phyloP scores from a whole-genome alignment of 1,284 basidiomycete genomes.

The Tylopilus orsonianus region DNA sequence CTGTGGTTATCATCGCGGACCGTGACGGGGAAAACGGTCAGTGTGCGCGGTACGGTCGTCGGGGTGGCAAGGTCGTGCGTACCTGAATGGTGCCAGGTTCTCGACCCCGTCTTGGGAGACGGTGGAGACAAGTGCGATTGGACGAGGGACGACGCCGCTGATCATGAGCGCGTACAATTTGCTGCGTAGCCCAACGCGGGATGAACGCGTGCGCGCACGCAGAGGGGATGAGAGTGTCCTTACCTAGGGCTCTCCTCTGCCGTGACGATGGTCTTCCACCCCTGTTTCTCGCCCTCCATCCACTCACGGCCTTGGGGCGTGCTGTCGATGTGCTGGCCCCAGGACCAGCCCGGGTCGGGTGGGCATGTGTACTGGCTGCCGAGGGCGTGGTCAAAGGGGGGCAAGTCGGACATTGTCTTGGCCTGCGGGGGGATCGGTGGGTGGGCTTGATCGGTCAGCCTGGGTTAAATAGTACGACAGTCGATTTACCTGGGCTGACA shows the following conservation, averaged over 20 bases:
- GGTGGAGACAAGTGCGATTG: slow-evolving; percentile 67
- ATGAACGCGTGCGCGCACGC: not conserved
- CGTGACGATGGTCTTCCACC: slow-evolving; percentile 56
- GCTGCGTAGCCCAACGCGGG: slow-evolving; percentile 20
- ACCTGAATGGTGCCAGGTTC: slow-evolving; percentile 60
- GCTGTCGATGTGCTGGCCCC: slow-evolving; percentile 50
- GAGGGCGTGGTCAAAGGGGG: slow-evolving; percentile 15
- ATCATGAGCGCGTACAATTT: slow-evolving; percentile 50
- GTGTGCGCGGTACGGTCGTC: too few relatives aligned
- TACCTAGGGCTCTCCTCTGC: slow-evolving; percentile 47
- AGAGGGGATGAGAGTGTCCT: slow-evolving; percentile 20
- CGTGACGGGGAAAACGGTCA: too few relatives aligned
- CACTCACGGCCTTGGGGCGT: slow-evolving; percentile 48
- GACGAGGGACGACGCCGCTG: slow-evolving; percentile 61
- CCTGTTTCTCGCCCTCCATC: slow-evolving; percentile 48
- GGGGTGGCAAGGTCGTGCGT: too few relatives aligned
- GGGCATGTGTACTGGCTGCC: slow-evolving; percentile 44
- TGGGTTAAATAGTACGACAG: not conserved
- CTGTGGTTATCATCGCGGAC: too few relatives aligned
- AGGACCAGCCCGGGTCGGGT: slow-evolving; percentile 59
- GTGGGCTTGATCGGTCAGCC: not conserved
- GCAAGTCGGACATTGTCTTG: slow-evolving; percentile 34
- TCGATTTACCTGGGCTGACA: slow-evolving; percentile 2
- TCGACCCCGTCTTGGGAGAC: slow-evolving; percentile 46
- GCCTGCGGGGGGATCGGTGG: not conserved